Evolutionary conservation across 1,284 basidiomycete species (phyloP).

Genomic region (Sanghuangporus weigelae): DNA sequence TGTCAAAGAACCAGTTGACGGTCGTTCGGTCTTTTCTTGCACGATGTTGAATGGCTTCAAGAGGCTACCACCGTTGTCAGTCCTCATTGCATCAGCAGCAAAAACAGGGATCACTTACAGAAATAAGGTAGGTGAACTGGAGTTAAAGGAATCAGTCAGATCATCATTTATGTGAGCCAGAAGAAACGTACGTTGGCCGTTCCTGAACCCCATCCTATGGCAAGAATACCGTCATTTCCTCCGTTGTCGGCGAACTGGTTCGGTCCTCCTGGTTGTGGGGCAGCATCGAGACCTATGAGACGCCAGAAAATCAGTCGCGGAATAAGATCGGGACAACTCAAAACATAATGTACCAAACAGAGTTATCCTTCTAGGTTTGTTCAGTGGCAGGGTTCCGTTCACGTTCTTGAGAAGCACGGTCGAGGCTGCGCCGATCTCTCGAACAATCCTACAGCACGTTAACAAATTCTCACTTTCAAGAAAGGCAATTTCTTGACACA

Average conservation of each 20-base stretch:
- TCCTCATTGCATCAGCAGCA: not conserved
- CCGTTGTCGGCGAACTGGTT: slow-evolving; percentile 69
- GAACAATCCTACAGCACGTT: slow-evolving; percentile 39
- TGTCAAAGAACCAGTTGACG: slow-evolving; percentile 56
- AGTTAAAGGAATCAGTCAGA: slow-evolving; percentile 33
- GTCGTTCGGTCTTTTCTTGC: slow-evolving; percentile 57
- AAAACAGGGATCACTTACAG: slow-evolving; percentile 30
- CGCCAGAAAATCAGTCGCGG: not conserved
- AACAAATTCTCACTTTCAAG: not conserved
- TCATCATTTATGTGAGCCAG: not conserved
- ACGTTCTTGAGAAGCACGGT: slow-evolving; percentile 82
- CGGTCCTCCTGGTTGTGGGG: slow-evolving; percentile 61
- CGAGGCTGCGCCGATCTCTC: slow-evolving; percentile 71
- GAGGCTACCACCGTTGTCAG: slow-evolving; percentile 34
- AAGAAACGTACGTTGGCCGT: slow-evolving; percentile 16
- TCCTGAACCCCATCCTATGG: slow-evolving; percentile 82
- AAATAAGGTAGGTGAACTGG: slow-evolving; percentile 53
- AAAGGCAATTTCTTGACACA: not conserved
- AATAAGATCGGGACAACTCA: slow-evolving; percentile 19
- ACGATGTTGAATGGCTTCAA: slow-evolving; percentile 66
- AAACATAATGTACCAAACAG: slow-evolving; percentile 40
- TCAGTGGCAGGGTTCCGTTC: slow-evolving; percentile 59
- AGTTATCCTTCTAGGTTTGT: slow-evolving; percentile 50
- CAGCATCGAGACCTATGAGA: slow-evolving; percentile 57
- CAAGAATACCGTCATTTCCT: slow-evolving; percentile 64